Evolutionary conservation across 2,329 filamentous ascomycete genomes (phyloP).

Genomic region (Saccharata proteae): DNA sequence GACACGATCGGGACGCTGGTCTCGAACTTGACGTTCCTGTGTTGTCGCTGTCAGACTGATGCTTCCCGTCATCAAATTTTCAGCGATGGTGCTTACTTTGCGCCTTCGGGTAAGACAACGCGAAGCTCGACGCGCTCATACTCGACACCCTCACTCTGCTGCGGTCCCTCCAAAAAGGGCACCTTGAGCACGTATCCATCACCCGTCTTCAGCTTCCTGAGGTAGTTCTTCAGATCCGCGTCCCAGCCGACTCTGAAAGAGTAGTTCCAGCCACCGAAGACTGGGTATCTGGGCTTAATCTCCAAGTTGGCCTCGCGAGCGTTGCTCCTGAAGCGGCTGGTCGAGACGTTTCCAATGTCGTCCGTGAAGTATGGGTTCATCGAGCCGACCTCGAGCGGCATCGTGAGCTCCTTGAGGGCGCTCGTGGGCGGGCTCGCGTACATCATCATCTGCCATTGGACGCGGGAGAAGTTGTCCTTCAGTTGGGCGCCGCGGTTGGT

Average conservation of each 20-base stretch:
- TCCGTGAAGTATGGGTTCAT: slow-evolving; percentile 89
- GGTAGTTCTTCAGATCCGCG: slow-evolving; percentile 62
- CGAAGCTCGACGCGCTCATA: slow-evolving; percentile 72
- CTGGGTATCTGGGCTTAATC: slow-evolving; percentile 85
- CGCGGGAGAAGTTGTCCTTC: slow-evolving; percentile 39
- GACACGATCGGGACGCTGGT: slow-evolving; percentile 61
- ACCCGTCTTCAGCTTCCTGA: slow-evolving; percentile 51
- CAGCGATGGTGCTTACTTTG: slow-evolving; percentile 47
- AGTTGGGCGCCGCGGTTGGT: slow-evolving; percentile 71
- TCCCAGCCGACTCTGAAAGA: slow-evolving; percentile 97
- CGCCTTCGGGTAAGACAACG: slow-evolving; percentile 82
- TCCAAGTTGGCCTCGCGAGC: slow-evolving; percentile 72
- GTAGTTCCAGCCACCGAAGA: slow-evolving; percentile 97
- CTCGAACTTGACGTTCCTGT: slow-evolving; percentile 65
- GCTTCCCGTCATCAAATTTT: too few species aligned
- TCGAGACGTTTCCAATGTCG: slow-evolving; percentile 93
- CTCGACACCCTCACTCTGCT: slow-evolving; percentile 70
- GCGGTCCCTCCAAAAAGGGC: slow-evolving; percentile 87
- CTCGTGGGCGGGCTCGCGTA: slow-evolving; percentile 68
- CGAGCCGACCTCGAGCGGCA: slow-evolving; percentile 69
- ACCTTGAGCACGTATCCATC: slow-evolving; percentile 78
- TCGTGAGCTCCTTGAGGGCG: slow-evolving; percentile 69
- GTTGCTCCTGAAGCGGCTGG: slow-evolving; percentile 71
- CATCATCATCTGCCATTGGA: slow-evolving; percentile 33
- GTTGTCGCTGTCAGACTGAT: too few species aligned